Base-by-base conservation (phyloP, 148 eudicot species). In the Selenicereus undatus region DNA sequence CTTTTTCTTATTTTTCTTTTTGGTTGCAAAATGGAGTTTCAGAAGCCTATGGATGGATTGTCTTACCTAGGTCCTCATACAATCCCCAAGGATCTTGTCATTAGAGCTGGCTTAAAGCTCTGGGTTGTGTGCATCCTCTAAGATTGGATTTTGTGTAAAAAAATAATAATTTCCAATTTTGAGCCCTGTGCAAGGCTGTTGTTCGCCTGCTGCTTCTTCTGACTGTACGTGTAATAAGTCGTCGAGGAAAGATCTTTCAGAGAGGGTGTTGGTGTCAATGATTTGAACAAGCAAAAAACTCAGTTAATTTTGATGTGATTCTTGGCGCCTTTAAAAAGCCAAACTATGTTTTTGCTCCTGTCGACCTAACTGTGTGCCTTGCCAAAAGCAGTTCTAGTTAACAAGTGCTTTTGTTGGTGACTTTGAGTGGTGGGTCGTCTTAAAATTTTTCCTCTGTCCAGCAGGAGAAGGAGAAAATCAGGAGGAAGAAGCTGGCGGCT, bases 381-480 rank as follows among this genome's bases (percentile, higher is more conserved):
- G 45, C 22, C 27, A 3, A 52, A 62, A 27, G 58, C 62, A 43
- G 71, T 45, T 56, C 35, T 24, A 26, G 6, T 14, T 65, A 10
- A 21, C 21, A 39, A 65, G 17, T 51, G 65, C 68, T 73, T 52
- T 14, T 70, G n/a, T 36, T 52, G 29, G 8, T 45, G 45, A 29
- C 13, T 66, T 62, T 64, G 21, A 29, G 3, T 48, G 45, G 13
- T 62, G 76, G 70, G 13, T 52, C 16, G 3, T 74, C 71, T 75
- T 43, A 71, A 72, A 77, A 17, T 8, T 78, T 20, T 78, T 22
- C 43, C n/a, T 45, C 39, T 76, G 5, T 69, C 68, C 4, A 32
- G 71, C 77, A 90, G 98, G 92, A 91, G 72, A 89, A 86, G 80
- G 97, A 90, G 84, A 92, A 89, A 76, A 82, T 84, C 71, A 91